Evolutionary conservation across 257 asterid genomes (phyloP).

Genomic region (Primulina eburnea): DNA sequence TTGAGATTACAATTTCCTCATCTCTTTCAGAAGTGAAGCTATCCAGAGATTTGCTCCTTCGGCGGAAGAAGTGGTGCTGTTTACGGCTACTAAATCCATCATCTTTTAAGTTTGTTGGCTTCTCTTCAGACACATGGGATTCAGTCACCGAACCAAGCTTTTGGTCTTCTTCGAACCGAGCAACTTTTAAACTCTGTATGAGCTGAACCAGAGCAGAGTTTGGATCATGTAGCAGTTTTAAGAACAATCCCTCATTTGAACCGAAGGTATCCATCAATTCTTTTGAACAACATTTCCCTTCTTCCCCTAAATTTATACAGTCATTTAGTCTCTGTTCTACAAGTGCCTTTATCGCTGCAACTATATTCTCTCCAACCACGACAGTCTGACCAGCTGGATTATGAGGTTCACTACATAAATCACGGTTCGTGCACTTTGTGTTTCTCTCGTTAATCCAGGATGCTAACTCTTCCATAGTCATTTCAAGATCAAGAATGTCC

Average conservation of each 20-base stretch:
- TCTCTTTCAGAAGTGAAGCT: slow-evolving; percentile 43
- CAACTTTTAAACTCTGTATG: slow-evolving; percentile 44
- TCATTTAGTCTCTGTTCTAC: slow-evolving; percentile 46
- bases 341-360: slow-evolving; percentile 59
- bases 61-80: slow-evolving; percentile 51
- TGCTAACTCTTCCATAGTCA: slow-evolving; percentile 45
- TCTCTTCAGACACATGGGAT: slow-evolving; percentile 38
- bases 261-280: slow-evolving; percentile 63
- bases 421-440: slow-evolving; percentile 28
- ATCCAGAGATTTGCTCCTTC: slow-evolving; percentile 79
- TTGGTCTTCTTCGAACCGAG: slow-evolving; percentile 33
- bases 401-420: slow-evolving; percentile 29
- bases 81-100: slow-evolving; percentile 50
- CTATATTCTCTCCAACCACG: slow-evolving; percentile 55
- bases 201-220: slow-evolving; percentile 49
- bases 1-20: slow-evolving; percentile 64
- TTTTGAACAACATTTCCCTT: slow-evolving; percentile 43
- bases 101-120: slow-evolving; percentile 31
- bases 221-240: slow-evolving; percentile 63
- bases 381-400: slow-evolving; percentile 34
- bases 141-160: slow-evolving; percentile 30
- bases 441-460: slow-evolving; percentile 34
- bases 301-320: slow-evolving; percentile 44
- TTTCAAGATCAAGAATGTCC: slow-evolving; percentile 50
- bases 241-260: slow-evolving; percentile 51